Evolutionary conservation across 2,329 filamentous ascomycete genomes (phyloP), one percentile per base, ranked within the genome.

Genomic region (Ophiostoma triangulosporum): DNA sequence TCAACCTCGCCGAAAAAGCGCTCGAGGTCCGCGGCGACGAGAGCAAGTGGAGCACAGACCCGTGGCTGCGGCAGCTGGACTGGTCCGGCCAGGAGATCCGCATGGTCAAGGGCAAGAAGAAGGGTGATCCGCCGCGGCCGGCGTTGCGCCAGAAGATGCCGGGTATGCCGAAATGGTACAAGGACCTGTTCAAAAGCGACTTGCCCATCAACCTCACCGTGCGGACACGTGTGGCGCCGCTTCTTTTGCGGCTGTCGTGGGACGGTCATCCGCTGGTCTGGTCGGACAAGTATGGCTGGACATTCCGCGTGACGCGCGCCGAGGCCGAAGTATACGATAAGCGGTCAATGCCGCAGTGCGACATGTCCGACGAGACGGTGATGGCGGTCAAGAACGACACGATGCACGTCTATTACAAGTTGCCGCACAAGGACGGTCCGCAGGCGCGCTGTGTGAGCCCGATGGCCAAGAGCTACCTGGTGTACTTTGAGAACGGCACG

Each of bases 111-210:
- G 86, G 84, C 3, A 96, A 93, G 71, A 90, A 86, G 68, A 96
- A 95, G 66, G 74, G 71, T 9, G 88, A 94, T 54, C 82, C 84
- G 11, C 84, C 86, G 2, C 75, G 88, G 45, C 88, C 84, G 29
- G 85, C 83, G 7, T 83, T 83, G 11, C 76, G 86, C 46, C 93
- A 98, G 65, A 98, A 97, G 73, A 88, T 85, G 70, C 90, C 91
- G 0, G 93, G 93, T 14, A 93, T 87, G 85, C 93, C 93, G 0
- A 77, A 86, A 59, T 98, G 93, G 93, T 98, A 95, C 69, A 96
- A 93, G 63, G 88, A 89, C 64, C 72, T 98, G 1, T 95, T 94
- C 1, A 88, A 81, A 54, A 83, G 70, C 24, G 78, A 81, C 55
- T 70, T 76, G 0, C 77, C 77, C 45, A 93, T 96, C 54, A 83